A percentile compares a stretch with the other conserved stretches of the same genome.
phyloP scores from a whole-genome alignment of 1,139 yeast genomes.

The Petasospora rhodanensis region DNA sequence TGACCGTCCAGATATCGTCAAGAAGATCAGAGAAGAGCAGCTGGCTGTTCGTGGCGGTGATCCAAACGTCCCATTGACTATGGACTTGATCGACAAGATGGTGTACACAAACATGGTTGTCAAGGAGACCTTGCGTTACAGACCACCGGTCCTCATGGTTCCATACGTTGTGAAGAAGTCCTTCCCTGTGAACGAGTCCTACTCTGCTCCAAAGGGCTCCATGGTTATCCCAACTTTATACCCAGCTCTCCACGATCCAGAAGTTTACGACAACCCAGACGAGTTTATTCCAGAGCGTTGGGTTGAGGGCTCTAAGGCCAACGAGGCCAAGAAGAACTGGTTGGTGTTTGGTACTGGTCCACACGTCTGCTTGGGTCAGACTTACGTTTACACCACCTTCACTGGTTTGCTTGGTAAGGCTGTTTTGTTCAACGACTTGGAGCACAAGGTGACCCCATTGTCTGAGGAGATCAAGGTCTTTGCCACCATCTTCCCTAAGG shows the following conservation, averaged over 20 bases:
- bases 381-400: slow-evolving; percentile 85
- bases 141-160: slow-evolving; percentile 98
- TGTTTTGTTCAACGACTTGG: slow-evolving; percentile 70
- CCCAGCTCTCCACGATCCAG: slow-evolving; percentile 96
- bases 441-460: slow-evolving; percentile 74
- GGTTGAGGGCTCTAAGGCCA: slow-evolving; percentile 63
- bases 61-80: slow-evolving; percentile 52
- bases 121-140: slow-evolving; percentile 84
- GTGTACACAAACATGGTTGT: slow-evolving; percentile 84
- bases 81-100: slow-evolving; percentile 82
- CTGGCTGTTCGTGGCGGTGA: slow-evolving; percentile 75
- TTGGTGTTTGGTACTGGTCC: slow-evolving; percentile 96
- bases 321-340: slow-evolving; percentile 77
- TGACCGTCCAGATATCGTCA: slow-evolving; percentile 87
- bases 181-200: slow-evolving; percentile 77
- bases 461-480: slow-evolving; percentile 93
- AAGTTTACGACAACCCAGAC: slow-evolving; percentile 91
- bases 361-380: slow-evolving; percentile 92
- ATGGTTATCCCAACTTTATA: slow-evolving; percentile 95
- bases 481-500: slow-evolving; percentile 97
- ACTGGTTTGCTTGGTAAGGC: slow-evolving; percentile 90
- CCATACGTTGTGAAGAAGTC: slow-evolving; percentile 87
- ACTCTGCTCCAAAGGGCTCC: slow-evolving; percentile 93
- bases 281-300: slow-evolving; percentile 95
- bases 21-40: slow-evolving; percentile 88